Base-by-base conservation (phyloP, 148 eudicot species). In the Drosera capensis region DNA sequence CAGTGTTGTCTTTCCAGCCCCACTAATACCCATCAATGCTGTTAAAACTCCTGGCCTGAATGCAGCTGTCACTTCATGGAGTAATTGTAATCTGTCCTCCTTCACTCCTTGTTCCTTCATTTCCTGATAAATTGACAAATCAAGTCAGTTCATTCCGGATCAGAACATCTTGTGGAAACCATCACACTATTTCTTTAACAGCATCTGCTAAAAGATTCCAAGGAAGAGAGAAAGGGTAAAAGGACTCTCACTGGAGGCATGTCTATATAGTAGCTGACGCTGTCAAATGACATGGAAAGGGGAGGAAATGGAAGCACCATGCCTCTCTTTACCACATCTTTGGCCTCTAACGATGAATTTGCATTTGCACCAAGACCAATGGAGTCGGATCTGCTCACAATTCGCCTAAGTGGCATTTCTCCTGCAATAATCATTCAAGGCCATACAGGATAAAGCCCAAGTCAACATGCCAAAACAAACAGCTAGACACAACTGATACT, bases 81-180 rank as follows among this genome's bases (percentile, higher is more conserved):
- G 92, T 36, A 81, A 60, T 28, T 77, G 92, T 15, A 81, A 85
- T 40, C 69, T 81, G 23, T 71, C 77, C 58, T 81, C 92, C 29
- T 60, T 59, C 4, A 71, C 74, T 22, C 85, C 92, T 48, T 71
- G 73, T 31, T 59, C 74, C 39, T 66, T 77, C 80, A 77, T 77
- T 64, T 71, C 92, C 92, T 81, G 52, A 26, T 14, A 55, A 6
- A 3, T 29, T n/a, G n/a, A n/a, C n/a, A n/a, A n/a, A n/a, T n/a
- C n/a, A n/a, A n/a, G n/a, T n/a, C n/a, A 41, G 18, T 25, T 15
- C 2, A 7, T 34, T 1, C 38, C 14, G n/a, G 1, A 34, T 5
- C 6, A 30, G 13, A 30, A 34, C 11, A 34, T 15, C 14, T 2
- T 34, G 38, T 15, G 14, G 14, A 2, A 34, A 6, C 38, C 38